Evolutionary conservation across 441 rosid species (phyloP).

Genomic region (Hypseocharis bilobata): DNA sequence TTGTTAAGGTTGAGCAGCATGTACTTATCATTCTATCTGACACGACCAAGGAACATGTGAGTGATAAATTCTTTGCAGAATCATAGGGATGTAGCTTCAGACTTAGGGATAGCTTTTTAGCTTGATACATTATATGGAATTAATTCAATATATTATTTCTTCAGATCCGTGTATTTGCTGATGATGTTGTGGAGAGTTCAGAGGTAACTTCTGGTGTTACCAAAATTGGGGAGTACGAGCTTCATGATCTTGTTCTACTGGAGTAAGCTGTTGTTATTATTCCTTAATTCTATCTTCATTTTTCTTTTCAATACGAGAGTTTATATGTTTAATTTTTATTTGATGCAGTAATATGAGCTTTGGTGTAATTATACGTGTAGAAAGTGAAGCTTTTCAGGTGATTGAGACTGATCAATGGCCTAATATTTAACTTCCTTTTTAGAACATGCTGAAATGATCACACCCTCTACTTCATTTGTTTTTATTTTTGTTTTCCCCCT

Average conservation of each 20-base stretch:
- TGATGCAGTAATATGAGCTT: constrained; percentile 68
- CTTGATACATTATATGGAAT: background rate
- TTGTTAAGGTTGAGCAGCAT: constrained; percentile 91
- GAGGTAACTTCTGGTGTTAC: constrained; percentile 92
- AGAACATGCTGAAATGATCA: background rate
- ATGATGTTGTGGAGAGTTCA: constrained; percentile 92
- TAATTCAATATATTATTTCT: constrained; percentile 11
- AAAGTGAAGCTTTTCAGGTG: constrained; percentile 94
- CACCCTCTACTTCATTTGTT: background rate
- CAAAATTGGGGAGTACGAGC: constrained; percentile 87
- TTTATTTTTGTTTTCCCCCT: constrained; percentile 3
- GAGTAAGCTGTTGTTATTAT: constrained; percentile 48
- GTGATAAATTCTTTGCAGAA: constrained; percentile 18
- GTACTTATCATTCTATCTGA: constrained; percentile 82
- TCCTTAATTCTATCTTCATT: constrained; percentile 10
- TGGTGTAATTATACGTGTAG: constrained; percentile 90
- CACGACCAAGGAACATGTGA: constrained; percentile 92
- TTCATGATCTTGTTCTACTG: constrained; percentile 83
- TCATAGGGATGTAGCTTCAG: background rate
- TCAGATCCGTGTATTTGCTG: constrained; percentile 88
- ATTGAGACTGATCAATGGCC: constrained; percentile 7
- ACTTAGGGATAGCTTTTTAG: background rate
- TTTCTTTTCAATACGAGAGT: constrained; percentile 1
- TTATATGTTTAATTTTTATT: constrained; percentile 18
- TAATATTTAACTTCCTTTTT: background rate